Percentiles rank a stretch among this genome's conserved stretches.
Conservation (phyloP, 768 basidiomycete genomes). For the Mycena latifolia region DNA sequence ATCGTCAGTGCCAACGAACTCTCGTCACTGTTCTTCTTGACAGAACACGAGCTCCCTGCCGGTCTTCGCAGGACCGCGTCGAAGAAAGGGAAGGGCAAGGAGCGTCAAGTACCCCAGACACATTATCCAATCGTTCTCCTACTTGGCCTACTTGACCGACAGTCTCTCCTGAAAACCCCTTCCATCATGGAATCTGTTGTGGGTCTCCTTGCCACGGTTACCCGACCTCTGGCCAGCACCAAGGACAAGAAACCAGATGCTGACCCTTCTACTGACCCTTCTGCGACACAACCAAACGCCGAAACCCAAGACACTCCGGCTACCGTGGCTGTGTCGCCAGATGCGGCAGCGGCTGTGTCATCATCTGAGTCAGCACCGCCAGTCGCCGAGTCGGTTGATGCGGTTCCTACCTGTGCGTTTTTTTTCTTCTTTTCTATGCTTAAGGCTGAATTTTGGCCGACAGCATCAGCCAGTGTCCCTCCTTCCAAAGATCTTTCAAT, state of each 20-base stretch:
- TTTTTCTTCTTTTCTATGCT: not conserved
- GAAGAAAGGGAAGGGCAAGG: conserved; percentile 97
- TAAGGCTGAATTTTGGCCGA: conserved; percentile 3
- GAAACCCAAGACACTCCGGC: conserved; percentile 2
- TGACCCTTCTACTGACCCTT: too few species aligned
- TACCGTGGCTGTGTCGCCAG: too few species aligned
- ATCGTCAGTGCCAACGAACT: conserved; percentile 89
- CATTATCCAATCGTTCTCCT: conserved; percentile 94
- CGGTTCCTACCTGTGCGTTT: conserved; percentile 10
- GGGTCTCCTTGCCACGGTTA: conserved; percentile 87
- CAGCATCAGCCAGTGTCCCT: conserved; percentile 18
- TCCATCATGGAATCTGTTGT: conserved; percentile 96
- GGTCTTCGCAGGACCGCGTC: conserved; percentile 75
- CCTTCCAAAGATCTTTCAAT: conserved; percentile 41
- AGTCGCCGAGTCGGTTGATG: not conserved
- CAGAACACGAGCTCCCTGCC: conserved; percentile 92
- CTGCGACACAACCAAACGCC: conserved; percentile 30
- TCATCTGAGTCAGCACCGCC: conserved; percentile 15
- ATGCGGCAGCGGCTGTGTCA: not conserved
- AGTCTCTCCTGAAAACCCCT: conserved; percentile 86
- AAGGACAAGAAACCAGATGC: conserved; percentile 60
- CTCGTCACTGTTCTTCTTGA: conserved; percentile 94
- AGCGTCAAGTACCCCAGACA: conserved; percentile 82
- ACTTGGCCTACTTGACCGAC: conserved; percentile 88
- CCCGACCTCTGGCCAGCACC: conserved; percentile 80